Evolutionary conservation across 1,284 basidiomycete genomes (phyloP).

Genomic region (Naganishia liquefaciens): DNA sequence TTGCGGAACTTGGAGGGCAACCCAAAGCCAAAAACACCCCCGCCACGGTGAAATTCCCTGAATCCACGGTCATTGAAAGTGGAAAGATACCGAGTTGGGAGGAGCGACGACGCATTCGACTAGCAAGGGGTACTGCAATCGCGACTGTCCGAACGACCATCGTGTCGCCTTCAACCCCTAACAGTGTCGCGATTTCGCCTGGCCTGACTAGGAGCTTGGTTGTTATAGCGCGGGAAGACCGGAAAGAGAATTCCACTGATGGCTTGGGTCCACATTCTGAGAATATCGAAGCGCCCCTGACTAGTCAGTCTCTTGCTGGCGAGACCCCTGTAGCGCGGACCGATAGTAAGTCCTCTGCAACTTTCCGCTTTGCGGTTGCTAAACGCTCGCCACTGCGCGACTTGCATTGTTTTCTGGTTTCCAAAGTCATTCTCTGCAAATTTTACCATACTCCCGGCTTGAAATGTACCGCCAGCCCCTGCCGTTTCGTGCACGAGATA

Average conservation of each 20-base stretch:
- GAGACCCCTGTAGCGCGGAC: conserved; percentile 16
- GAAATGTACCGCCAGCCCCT: conserved; percentile 54
- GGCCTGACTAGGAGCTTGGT: conserved; percentile 13
- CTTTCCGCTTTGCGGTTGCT: background rate
- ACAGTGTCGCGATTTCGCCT: background rate
- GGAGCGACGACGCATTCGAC: conserved; percentile 12
- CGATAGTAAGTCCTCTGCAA: conserved; percentile 22
- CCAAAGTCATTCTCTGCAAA: conserved; percentile 51
- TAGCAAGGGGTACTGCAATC: conserved; percentile 27
- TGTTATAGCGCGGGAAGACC: conserved; percentile 9
- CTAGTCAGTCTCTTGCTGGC: background rate
- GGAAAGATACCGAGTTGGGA: conserved; percentile 16
- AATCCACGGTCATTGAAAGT: conserved; percentile 16
- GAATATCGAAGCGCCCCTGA: background rate
- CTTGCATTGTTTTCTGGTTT: background rate
- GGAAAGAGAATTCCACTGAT: conserved; percentile 2
- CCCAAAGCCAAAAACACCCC: background rate
- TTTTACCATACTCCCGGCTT: conserved; percentile 53
- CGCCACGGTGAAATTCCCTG: conserved; percentile 14
- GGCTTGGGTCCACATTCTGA: background rate
- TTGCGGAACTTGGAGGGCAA: background rate
- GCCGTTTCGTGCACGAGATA: conserved; percentile 52
- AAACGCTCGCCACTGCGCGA: background rate
- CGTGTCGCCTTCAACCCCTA: background rate
- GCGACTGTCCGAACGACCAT: conserved; percentile 26